A percentile compares a stretch with the other conserved stretches of the same genome.
Evolutionary conservation across 495 filamentous ascomycete genomes (phyloP).

Genomic region (Cercophora sp.): DNA sequence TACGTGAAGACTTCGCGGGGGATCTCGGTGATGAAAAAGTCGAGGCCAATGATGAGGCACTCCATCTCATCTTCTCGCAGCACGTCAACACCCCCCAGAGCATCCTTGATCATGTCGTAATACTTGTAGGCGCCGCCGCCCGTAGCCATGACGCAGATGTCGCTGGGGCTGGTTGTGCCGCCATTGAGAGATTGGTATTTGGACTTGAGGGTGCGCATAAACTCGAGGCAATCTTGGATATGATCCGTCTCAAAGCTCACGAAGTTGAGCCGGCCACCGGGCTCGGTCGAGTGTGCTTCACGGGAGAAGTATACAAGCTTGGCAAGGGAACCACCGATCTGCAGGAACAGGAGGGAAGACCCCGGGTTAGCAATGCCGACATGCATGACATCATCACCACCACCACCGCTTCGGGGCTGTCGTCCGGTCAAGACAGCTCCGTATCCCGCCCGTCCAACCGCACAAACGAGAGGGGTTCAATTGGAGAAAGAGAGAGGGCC

Average conservation of each 20-base stretch:
- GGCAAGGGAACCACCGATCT: constrained; percentile 93
- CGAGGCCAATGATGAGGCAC: constrained; percentile 92
- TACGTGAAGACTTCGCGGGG: constrained; percentile 96
- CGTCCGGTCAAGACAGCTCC: too few relatives aligned
- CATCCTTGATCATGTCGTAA: constrained; percentile 81
- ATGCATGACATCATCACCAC: constrained; percentile 22
- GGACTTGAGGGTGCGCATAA: constrained; percentile 75
- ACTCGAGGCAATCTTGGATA: constrained; percentile 86
- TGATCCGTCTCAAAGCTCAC: constrained; percentile 91
- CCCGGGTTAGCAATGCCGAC: constrained; percentile 6
- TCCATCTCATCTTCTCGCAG: constrained; percentile 97
- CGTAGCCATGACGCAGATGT: constrained; percentile 87
- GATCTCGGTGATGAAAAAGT: constrained; percentile 98
- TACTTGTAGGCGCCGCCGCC: constrained; percentile 94
- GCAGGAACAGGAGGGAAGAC: constrained; percentile 16
- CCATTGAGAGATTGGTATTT: constrained; percentile 75
- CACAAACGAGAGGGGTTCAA: not conserved
- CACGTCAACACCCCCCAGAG: constrained; percentile 69
- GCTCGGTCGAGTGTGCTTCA: constrained; percentile 70
- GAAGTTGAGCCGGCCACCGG: constrained; percentile 89
- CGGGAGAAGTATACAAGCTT: constrained; percentile 97
- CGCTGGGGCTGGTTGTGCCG: constrained; percentile 38
- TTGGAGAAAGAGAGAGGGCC: not conserved
- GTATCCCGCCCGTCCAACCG: too few relatives aligned
- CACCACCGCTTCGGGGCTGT: not conserved